Conservation (phyloP, 306 rosid species). For the Aeschynomene evenia region DNA sequence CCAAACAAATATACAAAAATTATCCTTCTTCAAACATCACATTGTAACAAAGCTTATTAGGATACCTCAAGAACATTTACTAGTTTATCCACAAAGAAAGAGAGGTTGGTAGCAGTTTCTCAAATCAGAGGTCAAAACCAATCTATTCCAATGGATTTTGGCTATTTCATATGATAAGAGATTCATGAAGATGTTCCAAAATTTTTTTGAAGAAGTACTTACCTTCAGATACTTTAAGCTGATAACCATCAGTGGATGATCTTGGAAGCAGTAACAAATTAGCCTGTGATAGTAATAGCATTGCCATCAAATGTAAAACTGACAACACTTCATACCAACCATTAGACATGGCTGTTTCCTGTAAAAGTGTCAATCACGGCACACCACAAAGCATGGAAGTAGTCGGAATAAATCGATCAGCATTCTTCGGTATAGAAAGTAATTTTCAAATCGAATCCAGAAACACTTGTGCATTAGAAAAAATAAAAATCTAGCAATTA, state of each 20-base stretch:
- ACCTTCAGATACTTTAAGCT: constrained; percentile 91
- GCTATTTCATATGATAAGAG: constrained; percentile 7
- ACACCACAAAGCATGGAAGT: constrained; percentile 13
- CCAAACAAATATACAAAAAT: neutral
- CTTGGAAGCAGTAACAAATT: constrained; percentile 95
- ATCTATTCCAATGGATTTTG: constrained; percentile 10
- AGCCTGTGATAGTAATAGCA: constrained; percentile 80
- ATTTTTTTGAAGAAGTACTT: constrained; percentile 21
- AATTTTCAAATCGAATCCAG: constrained; percentile 22
- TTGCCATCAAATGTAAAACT: constrained; percentile 92
- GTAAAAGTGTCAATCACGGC: constrained; percentile 36
- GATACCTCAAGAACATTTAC: constrained; percentile 1
- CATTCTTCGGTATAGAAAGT: constrained; percentile 27
- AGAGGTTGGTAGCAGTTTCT: neutral
- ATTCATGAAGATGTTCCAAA: neutral
- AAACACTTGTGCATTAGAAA: neutral
- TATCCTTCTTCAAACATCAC: neutral
- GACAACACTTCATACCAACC: constrained; percentile 98
- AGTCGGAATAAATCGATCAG: constrained; percentile 7
- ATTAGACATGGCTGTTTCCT: constrained; percentile 87
- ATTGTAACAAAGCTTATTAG: neutral
- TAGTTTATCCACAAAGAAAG: neutral
- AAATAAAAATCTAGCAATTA: constrained; percentile 17
- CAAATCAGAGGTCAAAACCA: neutral
- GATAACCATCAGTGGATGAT: constrained; percentile 81